Evolutionary conservation across 2,329 filamentous ascomycete species (phyloP).

Genomic region (Paraphoma sp.): DNA sequence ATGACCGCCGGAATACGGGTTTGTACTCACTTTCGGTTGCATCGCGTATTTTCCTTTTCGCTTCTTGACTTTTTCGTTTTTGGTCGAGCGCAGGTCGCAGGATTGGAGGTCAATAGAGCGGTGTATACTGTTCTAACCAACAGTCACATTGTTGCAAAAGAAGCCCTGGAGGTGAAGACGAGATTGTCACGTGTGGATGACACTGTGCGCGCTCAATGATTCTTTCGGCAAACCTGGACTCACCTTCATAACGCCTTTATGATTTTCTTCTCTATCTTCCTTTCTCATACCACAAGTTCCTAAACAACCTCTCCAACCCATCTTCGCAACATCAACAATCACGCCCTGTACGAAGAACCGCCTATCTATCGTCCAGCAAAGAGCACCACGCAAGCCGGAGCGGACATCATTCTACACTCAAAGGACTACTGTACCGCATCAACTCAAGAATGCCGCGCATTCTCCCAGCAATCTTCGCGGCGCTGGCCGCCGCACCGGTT

Average conservation of each 20-base stretch:
- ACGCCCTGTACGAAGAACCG: not conserved
- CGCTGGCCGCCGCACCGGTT: conserved; percentile 25
- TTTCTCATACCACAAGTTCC: not conserved
- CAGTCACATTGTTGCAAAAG: conserved; percentile 32
- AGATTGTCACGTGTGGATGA: conserved; percentile 19
- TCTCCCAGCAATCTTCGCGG: conserved; percentile 18
- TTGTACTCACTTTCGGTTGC: conserved; percentile 18
- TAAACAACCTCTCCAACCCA: conserved; percentile 4
- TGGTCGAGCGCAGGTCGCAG: conserved; percentile 22
- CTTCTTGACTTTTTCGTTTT: conserved; percentile 17
- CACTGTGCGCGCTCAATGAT: conserved; percentile 13
- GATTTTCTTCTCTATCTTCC: conserved; percentile 6
- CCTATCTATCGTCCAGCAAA: not conserved
- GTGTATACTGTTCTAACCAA: conserved; percentile 21
- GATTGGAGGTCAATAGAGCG: conserved; percentile 6
- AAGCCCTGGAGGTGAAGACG: conserved; percentile 28
- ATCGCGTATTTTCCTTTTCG: conserved; percentile 20
- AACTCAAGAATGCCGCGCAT: conserved; percentile 26
- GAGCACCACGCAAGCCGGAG: conserved; percentile 13
- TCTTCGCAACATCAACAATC: conserved; percentile 3
- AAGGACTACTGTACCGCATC: conserved; percentile 6
- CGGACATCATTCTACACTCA: conserved; percentile 4
- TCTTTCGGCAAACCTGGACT: conserved; percentile 14
- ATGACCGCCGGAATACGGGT: conserved; percentile 22
- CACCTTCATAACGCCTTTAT: conserved; percentile 3